phyloP scores from a whole-genome alignment of 352 stramenopile species.

The Phytopythium delawarense region DNA sequence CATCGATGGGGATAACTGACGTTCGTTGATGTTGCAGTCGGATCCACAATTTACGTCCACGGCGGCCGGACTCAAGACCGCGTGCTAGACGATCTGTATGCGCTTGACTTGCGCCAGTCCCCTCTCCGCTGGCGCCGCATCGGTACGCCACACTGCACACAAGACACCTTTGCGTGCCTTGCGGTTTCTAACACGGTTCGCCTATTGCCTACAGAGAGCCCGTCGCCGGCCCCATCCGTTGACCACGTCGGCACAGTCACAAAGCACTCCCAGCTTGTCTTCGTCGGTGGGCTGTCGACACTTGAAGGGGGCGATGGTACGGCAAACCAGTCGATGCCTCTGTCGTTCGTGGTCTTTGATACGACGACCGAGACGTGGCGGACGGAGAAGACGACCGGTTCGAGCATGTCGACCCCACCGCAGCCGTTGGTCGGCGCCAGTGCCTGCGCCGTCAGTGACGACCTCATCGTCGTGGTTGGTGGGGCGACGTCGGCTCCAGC shows the following conservation, averaged over 20 bases:
- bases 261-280: conserved; percentile 39
- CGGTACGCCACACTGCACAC: conserved; percentile 19
- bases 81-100: conserved; percentile 70
- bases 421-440: conserved; percentile 38
- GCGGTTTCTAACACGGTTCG: not conserved
- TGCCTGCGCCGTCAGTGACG: conserved; percentile 41
- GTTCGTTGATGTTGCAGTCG: conserved; percentile 30
- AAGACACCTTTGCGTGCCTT: not conserved
- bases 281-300: conserved; percentile 62
- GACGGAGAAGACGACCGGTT: conserved; percentile 30
- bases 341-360: conserved; percentile 49
- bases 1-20: conserved; percentile 2
- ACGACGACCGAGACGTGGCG: conserved; percentile 36
- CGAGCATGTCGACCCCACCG: conserved; percentile 22
- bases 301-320: conserved; percentile 16
- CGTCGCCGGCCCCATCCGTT: conserved; percentile 25
- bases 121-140: conserved; percentile 46
- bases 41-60: conserved; percentile 61
- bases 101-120: conserved; percentile 43
- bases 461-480: conserved; percentile 57
- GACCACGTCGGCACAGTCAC: conserved; percentile 61
- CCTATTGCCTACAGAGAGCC: conserved; percentile 10
- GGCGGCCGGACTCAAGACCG: conserved; percentile 62
- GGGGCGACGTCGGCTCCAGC: conserved; percentile 42
- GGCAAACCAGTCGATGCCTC: not conserved